Evolutionary conservation across 495 filamentous ascomycete species (phyloP).

Genomic region (Aspergillus campestris): DNA sequence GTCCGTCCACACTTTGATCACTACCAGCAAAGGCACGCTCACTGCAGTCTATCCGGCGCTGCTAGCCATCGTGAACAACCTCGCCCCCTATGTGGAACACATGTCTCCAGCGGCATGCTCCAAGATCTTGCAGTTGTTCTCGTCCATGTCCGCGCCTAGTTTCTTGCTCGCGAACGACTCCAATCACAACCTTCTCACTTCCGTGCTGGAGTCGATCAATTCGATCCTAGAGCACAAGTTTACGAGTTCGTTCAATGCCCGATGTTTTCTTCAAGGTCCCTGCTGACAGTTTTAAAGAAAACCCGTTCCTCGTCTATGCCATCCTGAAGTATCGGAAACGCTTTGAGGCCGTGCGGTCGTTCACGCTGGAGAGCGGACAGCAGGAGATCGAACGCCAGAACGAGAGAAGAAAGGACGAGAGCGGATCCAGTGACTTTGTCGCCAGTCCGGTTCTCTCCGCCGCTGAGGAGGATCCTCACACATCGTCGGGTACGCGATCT

Average conservation of each 20-base stretch:
- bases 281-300: slow-evolving; percentile 47
- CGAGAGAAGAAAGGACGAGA: slow-evolving; percentile 62
- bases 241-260: slow-evolving; percentile 45
- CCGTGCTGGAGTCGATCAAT: slow-evolving; percentile 85
- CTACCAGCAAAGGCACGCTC: slow-evolving; percentile 82
- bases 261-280: neutral
- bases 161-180: slow-evolving; percentile 95
- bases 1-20: slow-evolving; percentile 91
- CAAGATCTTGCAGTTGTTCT: slow-evolving; percentile 82
- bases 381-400: slow-evolving; percentile 83
- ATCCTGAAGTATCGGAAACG: slow-evolving; percentile 71
- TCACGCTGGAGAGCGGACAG: slow-evolving; percentile 92
- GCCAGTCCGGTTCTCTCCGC: slow-evolving; percentile 36
- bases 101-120: slow-evolving; percentile 66
- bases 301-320: slow-evolving; percentile 73
- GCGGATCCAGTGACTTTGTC: slow-evolving; percentile 20
- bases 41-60: slow-evolving; percentile 90
- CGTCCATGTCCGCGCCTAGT: slow-evolving; percentile 87
- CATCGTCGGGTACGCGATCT: slow-evolving; percentile 51
- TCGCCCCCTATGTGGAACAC: slow-evolving; percentile 72
- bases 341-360: slow-evolving; percentile 81
- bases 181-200: slow-evolving; percentile 74
- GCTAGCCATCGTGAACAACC: slow-evolving; percentile 87
- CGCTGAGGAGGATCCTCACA: slow-evolving; percentile 66
- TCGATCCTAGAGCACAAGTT: slow-evolving; percentile 90